These are phyloP conservation scores for Alliaria petiolata DNA, from an alignment of 345 rosid species.

Conservation along the genomic window DNA sequence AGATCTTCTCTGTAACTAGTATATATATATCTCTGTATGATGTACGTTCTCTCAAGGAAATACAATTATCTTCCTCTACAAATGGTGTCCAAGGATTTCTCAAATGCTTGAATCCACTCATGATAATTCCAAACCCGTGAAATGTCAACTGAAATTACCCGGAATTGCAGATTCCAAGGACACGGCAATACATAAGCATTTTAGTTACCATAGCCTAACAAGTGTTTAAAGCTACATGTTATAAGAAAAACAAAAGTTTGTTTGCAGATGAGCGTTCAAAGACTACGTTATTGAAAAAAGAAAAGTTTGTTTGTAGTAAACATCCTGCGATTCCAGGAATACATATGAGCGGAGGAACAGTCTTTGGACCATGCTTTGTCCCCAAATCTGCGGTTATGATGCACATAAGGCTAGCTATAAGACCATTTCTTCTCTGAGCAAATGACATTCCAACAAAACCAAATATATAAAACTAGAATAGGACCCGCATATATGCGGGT, in stretches of 20 bases:
- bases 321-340: conserved; percentile 98
- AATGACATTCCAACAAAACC: not conserved
- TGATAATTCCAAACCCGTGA: conserved; percentile 97
- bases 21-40: too few species aligned
- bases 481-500: too few species aligned
- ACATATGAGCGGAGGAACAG: conserved; percentile 93
- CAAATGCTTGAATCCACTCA: conserved; percentile 99
- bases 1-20: too few species aligned
- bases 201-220: not conserved
- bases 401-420: not conserved
- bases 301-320: conserved; percentile 91
- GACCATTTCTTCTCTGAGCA: not conserved
- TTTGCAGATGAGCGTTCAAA: not conserved
- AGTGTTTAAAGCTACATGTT: too few species aligned
- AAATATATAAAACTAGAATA: too few species aligned
- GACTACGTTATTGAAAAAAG: too few species aligned
- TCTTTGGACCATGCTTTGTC: conserved; percentile 94
- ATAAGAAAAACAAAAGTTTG: too few species aligned
- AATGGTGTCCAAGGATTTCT: conserved; percentile 90
- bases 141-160: conserved; percentile 92
- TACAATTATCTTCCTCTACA: not conserved
- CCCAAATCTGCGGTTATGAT: conserved; percentile 66
- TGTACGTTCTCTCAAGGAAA: too few species aligned
- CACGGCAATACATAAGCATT: not conserved
- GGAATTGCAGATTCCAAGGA: conserved; percentile 22